phyloP scores from a whole-genome alignment of 2,329 filamentous ascomycete species.

The Penicillium sclerotiorum region DNA sequence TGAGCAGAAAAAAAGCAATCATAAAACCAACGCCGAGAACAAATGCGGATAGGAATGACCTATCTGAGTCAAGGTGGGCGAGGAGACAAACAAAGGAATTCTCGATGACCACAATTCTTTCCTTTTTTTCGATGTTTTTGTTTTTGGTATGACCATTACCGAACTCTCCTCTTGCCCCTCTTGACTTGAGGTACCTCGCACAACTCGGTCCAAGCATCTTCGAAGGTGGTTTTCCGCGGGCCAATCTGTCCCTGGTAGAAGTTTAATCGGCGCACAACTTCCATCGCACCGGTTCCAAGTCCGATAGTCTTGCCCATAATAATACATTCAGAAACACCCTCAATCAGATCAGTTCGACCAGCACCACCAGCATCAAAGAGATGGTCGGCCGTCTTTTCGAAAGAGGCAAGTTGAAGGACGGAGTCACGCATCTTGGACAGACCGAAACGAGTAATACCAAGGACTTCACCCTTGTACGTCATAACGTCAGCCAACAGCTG shows the following conservation, averaged over 20 bases:
- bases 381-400: constrained; percentile 98
- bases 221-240: constrained; percentile 65
- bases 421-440: constrained; percentile 95
- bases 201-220: constrained; percentile 57
- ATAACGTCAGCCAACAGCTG: constrained; percentile 95
- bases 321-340: constrained; percentile 94
- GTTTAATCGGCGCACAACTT: constrained; percentile 77
- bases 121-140: too few relatives aligned
- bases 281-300: constrained; percentile 88
- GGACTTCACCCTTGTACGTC: constrained; percentile 97
- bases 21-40: constrained; percentile 21
- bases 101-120: too few relatives aligned
- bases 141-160: constrained; percentile 10
- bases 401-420: constrained; percentile 89
- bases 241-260: constrained; percentile 63
- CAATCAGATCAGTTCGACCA: constrained; percentile 89
- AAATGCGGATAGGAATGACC: constrained; percentile 21
- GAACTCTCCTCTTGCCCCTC: constrained; percentile 19
- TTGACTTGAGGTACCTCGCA: constrained; percentile 23
- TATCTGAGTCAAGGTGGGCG: not conserved
- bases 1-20: constrained; percentile 14
- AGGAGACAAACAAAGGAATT: not conserved
- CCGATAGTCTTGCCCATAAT: constrained; percentile 97
- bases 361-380: constrained; percentile 90
- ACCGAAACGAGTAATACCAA: constrained; percentile 95